Conservation (phyloP, 805 yeast species). For the Kazachstania africana region DNA sequence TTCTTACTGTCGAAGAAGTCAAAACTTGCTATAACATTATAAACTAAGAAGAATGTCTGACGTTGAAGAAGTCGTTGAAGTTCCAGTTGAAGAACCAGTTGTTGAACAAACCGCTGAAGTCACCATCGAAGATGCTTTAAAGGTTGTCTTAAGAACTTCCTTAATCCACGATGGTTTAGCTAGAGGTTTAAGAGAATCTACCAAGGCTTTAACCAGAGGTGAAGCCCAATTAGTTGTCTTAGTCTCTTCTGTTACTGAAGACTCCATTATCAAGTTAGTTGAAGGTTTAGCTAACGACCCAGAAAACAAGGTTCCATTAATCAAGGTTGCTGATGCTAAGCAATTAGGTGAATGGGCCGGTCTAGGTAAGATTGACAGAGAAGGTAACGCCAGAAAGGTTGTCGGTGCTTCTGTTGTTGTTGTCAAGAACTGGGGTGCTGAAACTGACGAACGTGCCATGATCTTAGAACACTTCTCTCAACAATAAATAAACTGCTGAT, state of each 20-base stretch:
- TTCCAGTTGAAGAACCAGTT: conserved; percentile 60
- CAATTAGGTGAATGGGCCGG: conserved; percentile 99
- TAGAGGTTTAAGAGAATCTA: conserved; percentile 99
- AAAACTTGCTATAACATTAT: conserved; percentile 16
- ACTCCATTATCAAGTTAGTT: conserved; percentile 88
- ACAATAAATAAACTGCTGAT: conserved; percentile 38
- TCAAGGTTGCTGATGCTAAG: conserved; percentile 99
- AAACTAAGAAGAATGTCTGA: conserved; percentile 15
- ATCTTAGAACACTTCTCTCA: conserved; percentile 92
- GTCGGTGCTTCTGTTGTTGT: conserved; percentile 99
- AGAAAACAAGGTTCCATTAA: conserved; percentile 90
- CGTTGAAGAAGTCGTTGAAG: conserved; percentile 67
- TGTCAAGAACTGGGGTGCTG: conserved; percentile 99
- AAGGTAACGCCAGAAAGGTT: conserved; percentile 99
- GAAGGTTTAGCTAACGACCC: conserved; percentile 99
- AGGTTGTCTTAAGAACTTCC: conserved; percentile 95
- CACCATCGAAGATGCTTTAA: conserved; percentile 96
- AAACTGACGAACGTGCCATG: conserved; percentile 93
- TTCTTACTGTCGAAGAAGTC: conserved; percentile 65
- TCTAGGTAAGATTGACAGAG: conserved; percentile 98
- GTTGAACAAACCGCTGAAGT: conserved; percentile 79
- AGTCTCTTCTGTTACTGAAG: conserved; percentile 98
- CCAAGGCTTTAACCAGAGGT: conserved; percentile 95
- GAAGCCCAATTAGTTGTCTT: conserved; percentile 96
- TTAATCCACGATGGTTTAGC: conserved; percentile 99